Base-by-base conservation (phyloP, 306 rosid species). In the Macrotyloma uniflorum region DNA sequence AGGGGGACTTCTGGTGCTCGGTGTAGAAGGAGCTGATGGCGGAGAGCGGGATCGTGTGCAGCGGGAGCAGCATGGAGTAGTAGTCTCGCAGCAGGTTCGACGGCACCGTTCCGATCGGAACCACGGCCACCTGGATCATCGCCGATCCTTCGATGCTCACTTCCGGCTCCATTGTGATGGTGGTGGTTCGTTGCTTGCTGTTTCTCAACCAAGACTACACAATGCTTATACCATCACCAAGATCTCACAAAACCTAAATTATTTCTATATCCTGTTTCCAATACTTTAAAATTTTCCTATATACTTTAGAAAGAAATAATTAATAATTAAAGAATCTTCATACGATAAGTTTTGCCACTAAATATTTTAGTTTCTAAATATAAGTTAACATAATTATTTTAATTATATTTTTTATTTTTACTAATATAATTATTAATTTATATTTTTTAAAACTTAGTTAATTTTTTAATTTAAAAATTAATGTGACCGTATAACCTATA, bases 1-100 rank as follows among this genome's bases (percentile, higher is more conserved):
- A 95, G 0, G 99, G 99, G 0, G 98, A 93, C 78, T 95, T 95
- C 87, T 95, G 99, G 75, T 91, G 99, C 82, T 91, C 93, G 1
- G 99, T 84, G 84, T 95, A 95, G 90, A 95, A 95, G 49, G 98
- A 85, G 76, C 93, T 93, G 36, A 90, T 84, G 47, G 96, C 91
- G 20, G 97, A 91, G 86, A 93, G 99, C 4, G 97, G 94, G 68
- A 96, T 89, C 76, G 88, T 71, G 66, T 91, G 93, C 57, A 91
- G 90, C 22, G 91, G 96, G 20, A 88, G 90, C 23, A 96, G 90
- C 97, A 96, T 93, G 7, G 93, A 80, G 73, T 79, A 83, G 62
- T 93, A 91, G 83, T 96, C 98, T 26, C 97, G 94, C 53, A 96
- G 81, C 2, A 77, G 36, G 55, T 59, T 80, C 59, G 93, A 70